phyloP scores from a whole-genome alignment of 805 yeast genomes.

The Kluyveromyces starmeri region DNA sequence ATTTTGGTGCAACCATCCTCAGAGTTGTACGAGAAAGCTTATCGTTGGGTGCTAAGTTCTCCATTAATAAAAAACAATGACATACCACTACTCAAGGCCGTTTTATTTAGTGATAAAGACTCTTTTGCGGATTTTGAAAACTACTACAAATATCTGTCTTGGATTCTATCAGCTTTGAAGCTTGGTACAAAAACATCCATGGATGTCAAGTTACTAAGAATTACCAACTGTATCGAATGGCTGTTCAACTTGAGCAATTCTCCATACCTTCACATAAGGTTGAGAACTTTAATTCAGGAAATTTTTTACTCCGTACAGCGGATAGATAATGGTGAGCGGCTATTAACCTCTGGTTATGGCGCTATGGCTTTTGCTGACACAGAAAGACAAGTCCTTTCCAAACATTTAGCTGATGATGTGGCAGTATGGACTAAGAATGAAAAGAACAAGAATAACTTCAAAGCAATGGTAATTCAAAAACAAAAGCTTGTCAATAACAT shows the following conservation, averaged over 20 bases:
- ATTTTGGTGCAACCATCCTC: slow-evolving; percentile 64
- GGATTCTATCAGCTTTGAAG: slow-evolving; percentile 51
- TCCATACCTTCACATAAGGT: slow-evolving; percentile 37
- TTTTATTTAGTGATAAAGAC: slow-evolving; percentile 20
- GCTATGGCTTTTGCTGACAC: slow-evolving; percentile 34
- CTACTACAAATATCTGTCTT: slow-evolving; percentile 49
- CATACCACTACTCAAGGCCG: slow-evolving; percentile 35
- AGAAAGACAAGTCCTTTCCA: slow-evolving; percentile 7
- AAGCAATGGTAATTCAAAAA: slow-evolving; percentile 32
- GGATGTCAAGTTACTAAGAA: slow-evolving; percentile 48
- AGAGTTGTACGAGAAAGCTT: slow-evolving; percentile 60
- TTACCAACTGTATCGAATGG: slow-evolving; percentile 60
- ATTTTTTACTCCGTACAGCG: slow-evolving; percentile 41
- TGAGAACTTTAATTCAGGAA: slow-evolving; percentile 34
- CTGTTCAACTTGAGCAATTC: slow-evolving; percentile 44
- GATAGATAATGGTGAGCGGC: slow-evolving; percentile 50
- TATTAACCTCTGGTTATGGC: slow-evolving; percentile 52
- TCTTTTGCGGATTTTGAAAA: slow-evolving; percentile 35
- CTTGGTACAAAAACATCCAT: slow-evolving; percentile 37
- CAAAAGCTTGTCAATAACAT: slow-evolving; percentile 36
- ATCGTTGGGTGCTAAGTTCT: slow-evolving; percentile 50
- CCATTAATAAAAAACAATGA: slow-evolving; percentile 34
- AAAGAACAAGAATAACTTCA: slow-evolving; percentile 14
- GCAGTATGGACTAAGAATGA: slow-evolving; percentile 7
- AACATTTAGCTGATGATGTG: slow-evolving; percentile 10